phyloP scores from a whole-genome alignment of 2,329 filamentous ascomycete genomes.

The Fusarium protoensiforme region DNA sequence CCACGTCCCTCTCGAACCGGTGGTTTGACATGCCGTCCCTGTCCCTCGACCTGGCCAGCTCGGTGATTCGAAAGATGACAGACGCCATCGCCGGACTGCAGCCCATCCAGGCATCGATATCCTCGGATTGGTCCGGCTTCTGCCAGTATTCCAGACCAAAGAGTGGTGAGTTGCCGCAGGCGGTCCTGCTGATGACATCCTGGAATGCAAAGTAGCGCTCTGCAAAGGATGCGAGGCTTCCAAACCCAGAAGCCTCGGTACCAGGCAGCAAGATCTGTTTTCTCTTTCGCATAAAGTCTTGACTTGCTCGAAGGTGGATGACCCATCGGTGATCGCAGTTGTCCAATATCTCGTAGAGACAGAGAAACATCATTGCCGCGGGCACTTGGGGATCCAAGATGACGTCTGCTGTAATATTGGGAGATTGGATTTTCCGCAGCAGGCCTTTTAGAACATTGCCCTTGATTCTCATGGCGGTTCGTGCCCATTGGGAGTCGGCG shows the following conservation, averaged over 20 bases:
- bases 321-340: slow-evolving; percentile 52
- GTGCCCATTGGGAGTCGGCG: slow-evolving; percentile 25
- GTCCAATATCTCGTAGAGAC: slow-evolving; percentile 38
- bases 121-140: slow-evolving; percentile 16
- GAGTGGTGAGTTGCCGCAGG: slow-evolving; percentile 58
- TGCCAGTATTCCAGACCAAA: slow-evolving; percentile 62
- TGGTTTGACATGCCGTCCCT: background rate
- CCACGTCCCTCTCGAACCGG: slow-evolving; percentile 2
- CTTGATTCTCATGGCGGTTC: slow-evolving; percentile 32
- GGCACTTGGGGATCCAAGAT: slow-evolving; percentile 34
- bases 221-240: slow-evolving; percentile 44
- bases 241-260: background rate
- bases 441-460: slow-evolving; percentile 21
- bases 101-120: slow-evolving; percentile 58
- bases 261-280: slow-evolving; percentile 39
- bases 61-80: slow-evolving; percentile 59
- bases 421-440: slow-evolving; percentile 17
- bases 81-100: slow-evolving; percentile 59
- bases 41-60: slow-evolving; percentile 52
- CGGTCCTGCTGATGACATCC: slow-evolving; percentile 62
- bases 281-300: slow-evolving; percentile 56
- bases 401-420: slow-evolving; percentile 19
- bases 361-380: slow-evolving; percentile 40
- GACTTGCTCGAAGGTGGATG: slow-evolving; percentile 58
- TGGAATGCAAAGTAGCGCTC: slow-evolving; percentile 63